A percentile compares a stretch with the other conserved stretches of the same genome.
Conservation (phyloP, 2,329 filamentous ascomycete genomes). For the Diaporthe humulicola region DNA sequence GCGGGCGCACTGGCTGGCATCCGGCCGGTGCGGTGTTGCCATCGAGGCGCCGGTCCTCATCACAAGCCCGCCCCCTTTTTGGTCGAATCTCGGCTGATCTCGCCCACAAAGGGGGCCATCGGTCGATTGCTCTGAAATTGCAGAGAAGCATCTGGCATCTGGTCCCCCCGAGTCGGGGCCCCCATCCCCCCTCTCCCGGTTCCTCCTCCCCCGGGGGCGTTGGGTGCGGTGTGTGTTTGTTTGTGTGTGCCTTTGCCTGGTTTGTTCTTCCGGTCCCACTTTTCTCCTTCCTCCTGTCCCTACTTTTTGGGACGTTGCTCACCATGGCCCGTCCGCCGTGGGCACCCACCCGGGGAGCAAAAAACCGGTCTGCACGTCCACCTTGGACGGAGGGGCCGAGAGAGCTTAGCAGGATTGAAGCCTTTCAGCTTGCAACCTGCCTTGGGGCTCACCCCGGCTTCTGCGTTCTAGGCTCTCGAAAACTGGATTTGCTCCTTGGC, state of each 20-base stretch:
- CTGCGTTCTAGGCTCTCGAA: neutral
- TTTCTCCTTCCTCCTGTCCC: neutral
- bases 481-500: neutral
- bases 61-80: conserved; percentile 16
- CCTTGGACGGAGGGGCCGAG: conserved; percentile 14
- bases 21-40: conserved; percentile 6
- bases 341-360: conserved; percentile 12
- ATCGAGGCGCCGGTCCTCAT: conserved; percentile 25
- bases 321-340: conserved; percentile 11
- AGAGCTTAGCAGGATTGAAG: conserved; percentile 25
- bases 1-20: conserved; percentile 22
- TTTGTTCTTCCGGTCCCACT: neutral
- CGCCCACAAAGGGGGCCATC: conserved; percentile 24
- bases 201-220: neutral
- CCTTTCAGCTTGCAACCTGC: conserved; percentile 11
- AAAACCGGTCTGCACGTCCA: conserved; percentile 9
- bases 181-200: neutral
- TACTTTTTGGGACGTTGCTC: neutral
- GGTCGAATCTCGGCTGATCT: conserved; percentile 21
- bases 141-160: neutral
- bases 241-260: neutral
- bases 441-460: neutral
- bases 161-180: neutral
- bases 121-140: conserved; percentile 17
- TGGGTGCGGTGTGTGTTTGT: conserved; percentile 14